A percentile compares a stretch with the other conserved stretches of the same genome.
phyloP scores from a whole-genome alignment of 2,329 filamentous ascomycete species.

The Claviceps fusiformis region DNA sequence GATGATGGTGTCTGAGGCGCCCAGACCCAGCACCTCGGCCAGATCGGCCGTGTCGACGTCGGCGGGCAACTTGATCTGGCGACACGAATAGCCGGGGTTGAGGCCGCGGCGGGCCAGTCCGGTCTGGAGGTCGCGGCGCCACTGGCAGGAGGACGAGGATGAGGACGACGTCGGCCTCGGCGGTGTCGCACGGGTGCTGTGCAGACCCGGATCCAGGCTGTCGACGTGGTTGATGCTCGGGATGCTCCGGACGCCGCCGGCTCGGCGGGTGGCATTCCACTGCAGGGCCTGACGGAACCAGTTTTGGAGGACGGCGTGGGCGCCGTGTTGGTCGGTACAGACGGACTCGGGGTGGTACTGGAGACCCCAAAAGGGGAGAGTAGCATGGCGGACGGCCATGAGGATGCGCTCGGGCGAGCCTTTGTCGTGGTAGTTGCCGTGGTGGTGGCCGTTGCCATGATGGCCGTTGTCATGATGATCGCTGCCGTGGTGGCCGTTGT shows the following conservation, averaged over 20 bases:
- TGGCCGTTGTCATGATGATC: too few species aligned
- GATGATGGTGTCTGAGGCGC: constrained; percentile 35
- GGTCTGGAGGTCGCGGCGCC: constrained; percentile 13
- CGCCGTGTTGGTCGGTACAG: constrained; percentile 56
- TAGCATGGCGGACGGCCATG: constrained; percentile 61
- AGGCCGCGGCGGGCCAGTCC: constrained; percentile 17
- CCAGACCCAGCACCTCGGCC: constrained; percentile 33
- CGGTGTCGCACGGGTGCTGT: too few species aligned
- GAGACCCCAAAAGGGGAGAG: constrained; percentile 68
- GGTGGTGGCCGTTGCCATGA: too few species aligned
- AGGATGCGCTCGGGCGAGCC: constrained; percentile 38
- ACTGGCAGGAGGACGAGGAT: constrained; percentile 5
- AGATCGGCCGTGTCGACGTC: constrained; percentile 39
- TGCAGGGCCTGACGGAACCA: constrained; percentile 57
- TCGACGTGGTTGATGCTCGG: constrained; percentile 6
- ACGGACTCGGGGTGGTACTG: constrained; percentile 88
- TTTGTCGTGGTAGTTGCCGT: too few species aligned
- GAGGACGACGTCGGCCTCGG: not conserved
- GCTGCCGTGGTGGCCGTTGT: too few species aligned
- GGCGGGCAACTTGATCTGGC: constrained; percentile 28
- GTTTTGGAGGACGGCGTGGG: constrained; percentile 51
- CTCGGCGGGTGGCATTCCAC: constrained; percentile 37
- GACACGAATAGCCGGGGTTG: constrained; percentile 24
- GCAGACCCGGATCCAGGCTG: constrained; percentile 10
- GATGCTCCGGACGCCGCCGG: constrained; percentile 5